Base-by-base conservation (phyloP, 169 alveolate genomes). In the Eimeria tenella region DNA sequence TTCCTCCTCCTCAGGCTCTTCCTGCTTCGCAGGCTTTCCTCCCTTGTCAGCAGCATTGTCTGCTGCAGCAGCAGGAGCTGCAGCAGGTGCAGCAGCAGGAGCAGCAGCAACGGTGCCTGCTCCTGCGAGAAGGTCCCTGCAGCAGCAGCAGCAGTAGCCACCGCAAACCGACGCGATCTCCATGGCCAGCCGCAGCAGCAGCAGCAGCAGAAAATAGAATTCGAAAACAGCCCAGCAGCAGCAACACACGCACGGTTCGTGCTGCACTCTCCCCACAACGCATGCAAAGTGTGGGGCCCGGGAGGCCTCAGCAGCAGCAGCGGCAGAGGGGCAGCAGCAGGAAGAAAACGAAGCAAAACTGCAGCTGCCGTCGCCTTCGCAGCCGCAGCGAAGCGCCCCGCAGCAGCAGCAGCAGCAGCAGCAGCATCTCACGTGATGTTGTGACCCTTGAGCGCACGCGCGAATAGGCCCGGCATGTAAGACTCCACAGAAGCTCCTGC, bases 391-490 rank as follows among this genome's bases (percentile, higher is more conserved):
- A 2, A 31, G 42, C 42, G 42, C 42, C 42, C 42, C 42, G 42
- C 42, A 31, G 42, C 42, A 31, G 42, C 42, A 31, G 42, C 42
- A 71, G 55, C 81, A 5, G n/a, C 5, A 71, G 17, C 52, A 17
- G 87, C 19, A 55, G 60, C 56, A 3, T 11, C 97, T 73, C 96
- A 97, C 96, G 94, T 94, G 60, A 98, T 95, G 95, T 98, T 97
- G 95, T 97, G 97, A 89, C 98, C 98, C 96, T 96, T 93, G 65
- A 98, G 96, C 55, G 99, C 98, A 86, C 97, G 97, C 84, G 99
- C 99, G 96, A 98, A 98, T 90, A 98, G 98, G 96, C 97, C 97
- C 68, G 99, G 99, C 97, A 98, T 96, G 98, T 97, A 98, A 84
- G 99, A 98, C 95, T 98, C 99, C 62, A 98, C 99, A 86, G 97